Evolutionary conservation across 345 rosid species (phyloP), one percentile per base, ranked within the genome.

Genomic region (Boechera divaricarpa): DNA sequence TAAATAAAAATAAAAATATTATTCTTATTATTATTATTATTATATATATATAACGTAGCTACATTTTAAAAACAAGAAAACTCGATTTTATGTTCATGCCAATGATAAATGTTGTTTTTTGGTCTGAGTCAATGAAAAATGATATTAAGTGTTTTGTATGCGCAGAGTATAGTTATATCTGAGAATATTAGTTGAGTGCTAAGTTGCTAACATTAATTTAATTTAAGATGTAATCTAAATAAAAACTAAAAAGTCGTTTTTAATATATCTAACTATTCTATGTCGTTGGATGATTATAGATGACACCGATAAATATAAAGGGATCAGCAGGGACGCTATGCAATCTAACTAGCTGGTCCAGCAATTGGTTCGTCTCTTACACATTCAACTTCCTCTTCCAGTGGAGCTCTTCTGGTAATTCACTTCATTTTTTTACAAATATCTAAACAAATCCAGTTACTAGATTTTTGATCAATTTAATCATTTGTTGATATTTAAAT

Each of bases 271-370:
- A 33, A 67, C 7, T 29, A 3, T 54, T 62, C 2, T 36, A 1
- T 42, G 24, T 63, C 47, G 33, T 35, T 49, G 49, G 18, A 48
- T 28, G 26, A 77, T 28, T 77, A 93, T 41, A 41, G 97, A 85
- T 93, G 66, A 91, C 92, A 66, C 96, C 96, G 1, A 90, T 91
- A 78, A 88, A 88, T 78, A 83, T 90, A 84, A 93, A 90, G 69
- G 97, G 90, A 4, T 82, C 91, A 41, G 93, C 96, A 35, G 98
- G 96, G 63, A 93, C 96, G 78, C 82, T 93, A 4, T 92, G 92
- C 85, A 86, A 91, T 49, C 60, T 93, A 48, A 86, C 88, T 21
- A 91, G 88, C 81, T 91, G 98, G 98, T 77, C 88, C 33, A 86
- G 89, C 31, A 87, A 94, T 67, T 91, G 97, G 98, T 83, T 91